Base-by-base conservation (phyloP, 768 basidiomycete species). In the Nidularia pulvinata region DNA sequence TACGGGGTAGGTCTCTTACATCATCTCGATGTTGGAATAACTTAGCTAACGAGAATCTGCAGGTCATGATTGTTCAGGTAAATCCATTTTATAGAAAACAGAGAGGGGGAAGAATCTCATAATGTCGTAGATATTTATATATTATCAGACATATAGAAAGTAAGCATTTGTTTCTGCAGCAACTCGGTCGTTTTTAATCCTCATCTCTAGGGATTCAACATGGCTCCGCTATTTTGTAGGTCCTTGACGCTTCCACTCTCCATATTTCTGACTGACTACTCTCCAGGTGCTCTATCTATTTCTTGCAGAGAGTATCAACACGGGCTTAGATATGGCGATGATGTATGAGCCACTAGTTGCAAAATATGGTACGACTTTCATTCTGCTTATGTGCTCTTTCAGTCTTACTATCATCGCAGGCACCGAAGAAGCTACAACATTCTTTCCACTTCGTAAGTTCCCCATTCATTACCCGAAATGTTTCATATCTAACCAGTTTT, bases 341-440 rank as follows among this genome's bases (percentile, higher is more conserved):
- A 62, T 74, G 52, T 77, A 72, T 53, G 68, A 77, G 54, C 75
- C 73, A 19, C 57, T 77, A 10, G 65, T 77, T 30, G 59, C 73
- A 9, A 61, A 68, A 16, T 74, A 64, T 53, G 75, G 75, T 71
- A 36, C 9, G 51, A 32, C 9, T 13, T 14, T 34, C 14, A 3
- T 10, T 34, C 34, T 34, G 14, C 10, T 9, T 13, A n/a, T 49
- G 25, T 6, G 3, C 25, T 2, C 25, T n/a, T 22, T 46, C 45
- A 9, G 10, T n/a, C 25, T 46, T 10, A 22, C 37, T 5, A 3
- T 39, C 5, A 9, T 33, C 32, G 3, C 30, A 33, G 59, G 68
- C 60, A 33, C 46, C 51, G n/a, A 51, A 56, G 59, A 54, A 25
- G 64, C 68, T 1, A 59, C 59, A 7, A 61, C 50, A 6, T 61